A percentile compares a stretch with the other conserved stretches of the same genome.
Conservation (phyloP, 768 basidiomycete genomes). For the Strobilomyces dryophilus region DNA sequence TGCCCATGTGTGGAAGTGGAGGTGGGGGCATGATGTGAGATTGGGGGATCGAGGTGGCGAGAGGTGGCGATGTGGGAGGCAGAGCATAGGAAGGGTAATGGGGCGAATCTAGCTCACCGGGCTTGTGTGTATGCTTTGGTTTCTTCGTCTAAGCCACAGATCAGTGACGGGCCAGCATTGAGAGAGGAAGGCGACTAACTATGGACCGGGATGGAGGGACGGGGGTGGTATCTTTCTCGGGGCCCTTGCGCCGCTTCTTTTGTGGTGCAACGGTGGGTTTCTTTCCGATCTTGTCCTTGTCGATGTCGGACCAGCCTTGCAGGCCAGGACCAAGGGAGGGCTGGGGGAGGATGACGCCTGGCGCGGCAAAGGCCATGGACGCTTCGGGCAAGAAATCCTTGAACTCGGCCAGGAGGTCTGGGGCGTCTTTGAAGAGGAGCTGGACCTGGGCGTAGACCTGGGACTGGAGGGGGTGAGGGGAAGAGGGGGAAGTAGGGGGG, state of each 20-base stretch:
- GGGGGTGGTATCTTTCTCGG: conserved; percentile 68
- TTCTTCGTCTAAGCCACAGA: conserved; percentile 48
- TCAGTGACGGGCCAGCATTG: conserved; percentile 3
- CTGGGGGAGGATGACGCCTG: conserved; percentile 49
- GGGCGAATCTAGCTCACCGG: conserved; percentile 52
- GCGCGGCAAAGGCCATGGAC: conserved; percentile 38
- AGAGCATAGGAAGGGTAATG: conserved; percentile 44
- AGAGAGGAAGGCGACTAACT: conserved; percentile 39
- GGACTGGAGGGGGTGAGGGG: conserved; percentile 36
- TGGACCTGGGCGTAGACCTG: conserved; percentile 83
- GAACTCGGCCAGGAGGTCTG: conserved; percentile 76
- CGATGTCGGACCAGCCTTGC: conserved; percentile 40
- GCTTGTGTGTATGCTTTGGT: conserved; percentile 57
- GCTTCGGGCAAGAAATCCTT: conserved; percentile 76
- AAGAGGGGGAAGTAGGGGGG: not conserved
- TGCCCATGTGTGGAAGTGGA: conserved; percentile 23
- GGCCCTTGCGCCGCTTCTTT: conserved; percentile 58
- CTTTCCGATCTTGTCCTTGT: conserved; percentile 37
- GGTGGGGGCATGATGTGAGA: conserved; percentile 29
- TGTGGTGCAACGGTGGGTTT: conserved; percentile 38
- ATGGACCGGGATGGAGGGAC: conserved; percentile 48
- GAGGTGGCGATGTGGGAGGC: conserved; percentile 34
- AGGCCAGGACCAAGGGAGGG: conserved; percentile 35
- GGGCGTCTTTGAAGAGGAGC: conserved; percentile 74
- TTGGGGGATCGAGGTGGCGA: conserved; percentile 16